phyloP scores from a whole-genome alignment of 225 moss, liverwort and hornwort species.

The Pseudoscleropodium purum region DNA sequence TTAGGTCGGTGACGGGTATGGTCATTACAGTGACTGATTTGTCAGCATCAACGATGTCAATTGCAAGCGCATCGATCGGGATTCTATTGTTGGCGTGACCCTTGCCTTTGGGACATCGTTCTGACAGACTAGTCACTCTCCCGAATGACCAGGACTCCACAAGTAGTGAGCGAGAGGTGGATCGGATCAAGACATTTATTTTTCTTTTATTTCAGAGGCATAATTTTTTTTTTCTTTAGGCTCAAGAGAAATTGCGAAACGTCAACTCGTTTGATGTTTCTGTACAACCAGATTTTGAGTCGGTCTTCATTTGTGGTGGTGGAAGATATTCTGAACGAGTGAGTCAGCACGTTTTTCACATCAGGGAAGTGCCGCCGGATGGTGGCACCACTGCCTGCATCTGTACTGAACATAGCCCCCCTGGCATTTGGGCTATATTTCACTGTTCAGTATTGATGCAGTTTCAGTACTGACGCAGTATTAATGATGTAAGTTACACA shows the following conservation, averaged over 20 bases:
- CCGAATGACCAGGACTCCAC: slow-evolving; percentile 17
- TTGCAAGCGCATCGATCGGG: background rate
- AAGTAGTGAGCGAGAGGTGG: background rate
- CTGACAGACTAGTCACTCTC: slow-evolving; percentile 26
- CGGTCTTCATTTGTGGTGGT: background rate
- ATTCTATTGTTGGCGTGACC: background rate
- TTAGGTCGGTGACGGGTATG: slow-evolving; percentile 14
- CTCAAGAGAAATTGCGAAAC: background rate
- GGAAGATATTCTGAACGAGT: background rate
- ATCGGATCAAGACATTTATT: background rate
- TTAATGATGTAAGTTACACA: background rate
- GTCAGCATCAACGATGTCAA: slow-evolving; percentile 2
- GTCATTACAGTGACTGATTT: slow-evolving; percentile 40
- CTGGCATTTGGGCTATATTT: background rate
- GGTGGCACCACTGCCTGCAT: background rate
- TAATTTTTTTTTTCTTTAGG: background rate
- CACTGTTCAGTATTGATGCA: background rate
- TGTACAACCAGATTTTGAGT: background rate
- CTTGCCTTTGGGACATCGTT: background rate
- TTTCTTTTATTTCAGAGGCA: background rate
- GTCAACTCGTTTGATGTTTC: background rate
- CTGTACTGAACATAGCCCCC: background rate
- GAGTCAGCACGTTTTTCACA: background rate
- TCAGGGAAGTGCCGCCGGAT: background rate
- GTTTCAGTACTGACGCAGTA: background rate